A percentile compares a stretch with the other conserved stretches of the same genome.
These are phyloP conservation scores for Triangularia setosa DNA, from an alignment of 2,329 filamentous ascomycete genomes.

Conservation along the genomic window DNA sequence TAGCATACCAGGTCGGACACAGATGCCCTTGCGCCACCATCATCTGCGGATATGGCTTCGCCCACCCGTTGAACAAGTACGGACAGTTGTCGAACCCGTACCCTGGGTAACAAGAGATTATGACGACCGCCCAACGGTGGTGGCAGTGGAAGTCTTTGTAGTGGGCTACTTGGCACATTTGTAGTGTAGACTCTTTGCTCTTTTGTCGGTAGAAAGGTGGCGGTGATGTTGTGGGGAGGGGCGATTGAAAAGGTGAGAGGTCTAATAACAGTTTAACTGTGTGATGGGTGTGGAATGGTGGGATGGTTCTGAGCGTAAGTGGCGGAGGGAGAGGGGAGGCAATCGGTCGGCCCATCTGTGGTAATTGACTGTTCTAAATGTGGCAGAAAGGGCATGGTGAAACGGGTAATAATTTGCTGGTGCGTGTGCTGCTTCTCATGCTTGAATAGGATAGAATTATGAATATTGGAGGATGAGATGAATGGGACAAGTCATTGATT, in stretches of 20 bases:
- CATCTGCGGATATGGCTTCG: constrained; percentile 34
- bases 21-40: constrained; percentile 33
- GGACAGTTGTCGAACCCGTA: constrained; percentile 49
- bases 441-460: not conserved
- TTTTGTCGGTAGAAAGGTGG: not conserved
- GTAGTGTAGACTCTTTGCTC: no score
- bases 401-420: not conserved
- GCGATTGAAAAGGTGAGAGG: no score
- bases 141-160: constrained; percentile 47
- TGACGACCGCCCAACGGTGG: constrained; percentile 51
- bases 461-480: not conserved
- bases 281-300: no score
- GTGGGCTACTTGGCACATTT: constrained; percentile 48
- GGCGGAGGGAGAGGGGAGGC: no score
- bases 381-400: not conserved
- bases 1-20: constrained; percentile 38
- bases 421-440: not conserved
- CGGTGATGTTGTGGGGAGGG: no score
- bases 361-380: no score
- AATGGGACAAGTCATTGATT: not conserved
- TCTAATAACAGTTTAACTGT: no score
- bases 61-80: constrained; percentile 35
- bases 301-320: no score
- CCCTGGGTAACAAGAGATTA: constrained; percentile 44
- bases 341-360: no score